phyloP scores from a whole-genome alignment of 441 rosid species.

The Populus hybrid region DNA sequence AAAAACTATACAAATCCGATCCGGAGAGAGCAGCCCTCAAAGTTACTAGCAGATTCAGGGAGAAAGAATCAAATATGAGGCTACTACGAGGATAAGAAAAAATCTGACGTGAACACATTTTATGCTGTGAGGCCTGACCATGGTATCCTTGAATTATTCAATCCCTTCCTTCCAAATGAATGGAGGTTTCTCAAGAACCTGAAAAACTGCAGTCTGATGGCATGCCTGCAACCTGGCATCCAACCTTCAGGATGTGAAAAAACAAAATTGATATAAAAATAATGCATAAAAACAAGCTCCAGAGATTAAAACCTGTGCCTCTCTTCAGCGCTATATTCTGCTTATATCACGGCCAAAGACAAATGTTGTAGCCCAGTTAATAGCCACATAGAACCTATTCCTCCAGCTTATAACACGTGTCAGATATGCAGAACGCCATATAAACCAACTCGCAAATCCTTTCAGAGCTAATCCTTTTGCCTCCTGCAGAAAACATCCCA shows the following conservation, averaged over 20 bases:
- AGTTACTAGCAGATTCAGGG: background rate
- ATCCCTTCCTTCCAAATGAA: background rate
- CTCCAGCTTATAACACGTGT: slow-evolving; percentile 94
- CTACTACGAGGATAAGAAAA: background rate
- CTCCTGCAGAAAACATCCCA: slow-evolving; percentile 38
- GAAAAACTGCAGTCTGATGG: background rate
- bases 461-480: slow-evolving; percentile 73
- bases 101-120: background rate
- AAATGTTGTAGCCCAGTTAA: slow-evolving; percentile 84
- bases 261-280: background rate
- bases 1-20: too few relatives aligned
- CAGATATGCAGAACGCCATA: slow-evolving; percentile 95
- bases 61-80: background rate
- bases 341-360: slow-evolving; percentile 90
- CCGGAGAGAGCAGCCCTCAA: background rate
- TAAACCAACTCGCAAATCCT: slow-evolving; percentile 80
- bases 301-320: background rate
- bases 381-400: slow-evolving; percentile 85
- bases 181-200: background rate
- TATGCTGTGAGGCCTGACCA: background rate
- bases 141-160: background rate
- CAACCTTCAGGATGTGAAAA: background rate
- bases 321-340: slow-evolving; percentile 46
- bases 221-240: background rate
- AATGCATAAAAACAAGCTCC: background rate